Evolutionary conservation across 805 yeast species (phyloP).

Genomic region (Saccharomycopsis sp.): DNA sequence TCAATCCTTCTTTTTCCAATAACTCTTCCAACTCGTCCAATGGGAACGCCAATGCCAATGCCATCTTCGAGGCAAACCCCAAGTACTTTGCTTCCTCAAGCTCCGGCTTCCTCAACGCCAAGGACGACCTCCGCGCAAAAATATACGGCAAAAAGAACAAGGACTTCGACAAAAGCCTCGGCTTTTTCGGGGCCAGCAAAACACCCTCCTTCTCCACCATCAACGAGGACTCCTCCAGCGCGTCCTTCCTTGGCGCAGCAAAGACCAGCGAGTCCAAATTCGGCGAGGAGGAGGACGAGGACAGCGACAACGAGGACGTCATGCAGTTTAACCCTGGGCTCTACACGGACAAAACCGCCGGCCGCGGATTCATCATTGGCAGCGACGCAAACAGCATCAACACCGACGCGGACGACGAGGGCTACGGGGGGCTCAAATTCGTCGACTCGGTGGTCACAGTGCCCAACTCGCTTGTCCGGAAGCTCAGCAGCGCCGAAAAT

Average conservation of each 20-base stretch:
- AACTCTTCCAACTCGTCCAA: conserved; percentile 1
- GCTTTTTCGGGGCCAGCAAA: conserved; percentile 5
- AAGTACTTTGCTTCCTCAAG: no score
- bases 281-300: conserved; percentile 1
- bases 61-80: no score
- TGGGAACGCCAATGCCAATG: not conserved
- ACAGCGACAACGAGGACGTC: conserved; percentile 7
- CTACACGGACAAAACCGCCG: not conserved
- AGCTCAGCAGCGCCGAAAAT: conserved; percentile 10
- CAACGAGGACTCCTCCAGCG: conserved; percentile 5
- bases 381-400: conserved; percentile 4
- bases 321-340: conserved; percentile 7
- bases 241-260: not conserved
- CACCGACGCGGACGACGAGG: conserved; percentile 4
- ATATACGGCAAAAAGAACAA: conserved; percentile 17
- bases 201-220: conserved; percentile 14
- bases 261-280: not conserved
- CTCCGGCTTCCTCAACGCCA: no score
- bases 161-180: conserved; percentile 1
- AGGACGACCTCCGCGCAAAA: conserved; percentile 8
- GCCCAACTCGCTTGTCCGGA: conserved; percentile 14
- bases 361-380: not conserved
- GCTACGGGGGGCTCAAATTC: not conserved
- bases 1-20: not conserved
- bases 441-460: conserved; percentile 18